These are phyloP conservation scores for Colletotrichum nymphaeae DNA, from an alignment of 2,329 filamentous ascomycete genomes.

Conservation along the genomic window DNA sequence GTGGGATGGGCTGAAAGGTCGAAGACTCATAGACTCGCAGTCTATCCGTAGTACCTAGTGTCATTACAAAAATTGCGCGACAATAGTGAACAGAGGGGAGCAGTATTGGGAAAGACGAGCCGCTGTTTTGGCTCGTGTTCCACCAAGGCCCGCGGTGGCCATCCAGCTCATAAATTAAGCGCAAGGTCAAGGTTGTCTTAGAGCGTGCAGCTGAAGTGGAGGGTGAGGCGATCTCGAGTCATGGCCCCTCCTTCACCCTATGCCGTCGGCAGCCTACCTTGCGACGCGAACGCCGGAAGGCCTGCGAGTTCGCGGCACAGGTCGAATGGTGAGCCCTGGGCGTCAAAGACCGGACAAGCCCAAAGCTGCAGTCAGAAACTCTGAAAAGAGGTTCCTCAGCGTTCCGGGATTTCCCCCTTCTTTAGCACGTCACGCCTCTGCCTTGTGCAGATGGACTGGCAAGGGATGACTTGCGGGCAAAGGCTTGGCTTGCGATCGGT, in stretches of 20 bases:
- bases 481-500: constrained; percentile 6
- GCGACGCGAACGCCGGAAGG: neutral
- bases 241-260: neutral
- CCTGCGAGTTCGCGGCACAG: neutral
- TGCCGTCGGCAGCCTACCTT: neutral
- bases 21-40: too few species aligned
- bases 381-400: neutral
- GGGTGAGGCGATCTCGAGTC: constrained; percentile 23
- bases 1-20: constrained; percentile 1
- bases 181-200: constrained; percentile 25
- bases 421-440: neutral
- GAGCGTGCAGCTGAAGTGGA: constrained; percentile 1
- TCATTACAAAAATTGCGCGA: constrained; percentile 7
- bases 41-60: neutral
- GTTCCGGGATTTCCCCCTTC: neutral
- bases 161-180: constrained; percentile 1
- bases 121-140: constrained; percentile 7
- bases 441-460: neutral
- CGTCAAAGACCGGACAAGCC: constrained; percentile 2
- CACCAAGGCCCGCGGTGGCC: neutral
- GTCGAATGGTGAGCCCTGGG: neutral
- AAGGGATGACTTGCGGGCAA: neutral
- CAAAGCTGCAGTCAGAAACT: constrained; percentile 4
- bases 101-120: neutral
- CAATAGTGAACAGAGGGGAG: neutral